These are phyloP conservation scores for Fraxinus latifolia DNA, from an alignment of 305 asterid species.

Conservation along the genomic window DNA sequence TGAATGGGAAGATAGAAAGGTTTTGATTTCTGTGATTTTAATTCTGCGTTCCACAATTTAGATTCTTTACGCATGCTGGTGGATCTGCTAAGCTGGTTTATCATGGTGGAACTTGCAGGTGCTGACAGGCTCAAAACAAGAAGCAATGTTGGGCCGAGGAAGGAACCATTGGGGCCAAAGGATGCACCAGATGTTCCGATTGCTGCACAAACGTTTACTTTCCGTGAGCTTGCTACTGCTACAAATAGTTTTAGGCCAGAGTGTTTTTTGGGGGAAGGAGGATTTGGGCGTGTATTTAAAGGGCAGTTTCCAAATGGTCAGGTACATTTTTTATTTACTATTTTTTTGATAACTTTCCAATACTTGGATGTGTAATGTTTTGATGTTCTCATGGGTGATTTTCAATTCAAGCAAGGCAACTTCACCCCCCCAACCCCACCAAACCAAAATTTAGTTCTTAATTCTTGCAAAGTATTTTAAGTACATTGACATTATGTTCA, in stretches of 20 bases:
- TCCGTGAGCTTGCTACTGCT: slow-evolving; percentile 88
- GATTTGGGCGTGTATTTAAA: slow-evolving; percentile 84
- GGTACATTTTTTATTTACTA: slow-evolving; percentile 38
- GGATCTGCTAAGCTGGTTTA: slow-evolving; percentile 11
- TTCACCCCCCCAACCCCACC: not conserved
- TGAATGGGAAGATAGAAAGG: not conserved
- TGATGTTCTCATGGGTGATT: not conserved
- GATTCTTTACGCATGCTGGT: not conserved
- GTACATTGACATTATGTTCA: not conserved
- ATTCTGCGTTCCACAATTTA: not conserved
- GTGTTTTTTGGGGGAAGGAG: slow-evolving; percentile 93
- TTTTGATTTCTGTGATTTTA: not conserved
- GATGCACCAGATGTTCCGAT: slow-evolving; percentile 72
- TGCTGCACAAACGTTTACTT: slow-evolving; percentile 86
- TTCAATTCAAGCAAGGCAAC: not conserved
- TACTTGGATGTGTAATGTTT: not conserved
- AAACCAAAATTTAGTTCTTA: not conserved
- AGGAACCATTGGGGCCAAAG: slow-evolving; percentile 53
- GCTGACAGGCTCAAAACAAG: slow-evolving; percentile 67
- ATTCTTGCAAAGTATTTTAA: not conserved
- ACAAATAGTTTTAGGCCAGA: slow-evolving; percentile 80
- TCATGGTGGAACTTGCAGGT: slow-evolving; percentile 44
- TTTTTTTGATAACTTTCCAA: not conserved
- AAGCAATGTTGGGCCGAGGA: slow-evolving; percentile 49
- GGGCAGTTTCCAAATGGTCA: slow-evolving; percentile 77